Evolutionary conservation across 768 basidiomycete species (phyloP), one percentile per base, ranked within the genome.

Genomic region (Daedalea quercina): DNA sequence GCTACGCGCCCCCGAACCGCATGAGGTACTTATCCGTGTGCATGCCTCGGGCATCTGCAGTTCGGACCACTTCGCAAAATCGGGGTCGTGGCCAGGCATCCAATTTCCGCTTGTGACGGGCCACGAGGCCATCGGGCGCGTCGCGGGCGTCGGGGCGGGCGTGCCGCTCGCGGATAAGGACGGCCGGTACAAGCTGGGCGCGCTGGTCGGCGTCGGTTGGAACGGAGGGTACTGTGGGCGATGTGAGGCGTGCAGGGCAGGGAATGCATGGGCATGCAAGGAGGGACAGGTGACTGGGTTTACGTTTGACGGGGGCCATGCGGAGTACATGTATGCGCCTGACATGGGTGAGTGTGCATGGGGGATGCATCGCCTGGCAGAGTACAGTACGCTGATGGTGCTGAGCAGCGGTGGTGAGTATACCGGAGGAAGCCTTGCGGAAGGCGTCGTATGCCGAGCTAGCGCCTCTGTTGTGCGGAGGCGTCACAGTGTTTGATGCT

Each of bases 401-500:
- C 12, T 9, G 15, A 13, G 37, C 22, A 57, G 59, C 53, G 15
- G 28, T 57, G 13, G 54, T 54, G 3, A 25, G 40, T 19, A n/a
- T 57, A 6, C 54, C 59, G 9, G 52, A 57, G 28, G 59, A 53
- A 23, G 54, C 53, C 26, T 48, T 51, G 37, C 34, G 52, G 34
- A 54, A 55, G n/a, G 40, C 53, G 17, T 46, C 51, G n/a, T 56
- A 55, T 43, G 58, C 61, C 11, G 62, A 67, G 54, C 54, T 60
- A 6, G 67, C 63, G 12, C 62, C 63, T 0, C 54, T 71, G 9
- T 53, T 70, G 17, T 73, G 70, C 44, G 70, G 67, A 11, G 72
- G 69, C 17, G 62, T 70, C 9, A 74, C 73, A 3, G 62, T 61
- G 19, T 74, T 64, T 65, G 63, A 63, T 37, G 49, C 65, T 1